Conservation (phyloP, 345 rosid genomes). For the Melastoma malabathricum region DNA sequence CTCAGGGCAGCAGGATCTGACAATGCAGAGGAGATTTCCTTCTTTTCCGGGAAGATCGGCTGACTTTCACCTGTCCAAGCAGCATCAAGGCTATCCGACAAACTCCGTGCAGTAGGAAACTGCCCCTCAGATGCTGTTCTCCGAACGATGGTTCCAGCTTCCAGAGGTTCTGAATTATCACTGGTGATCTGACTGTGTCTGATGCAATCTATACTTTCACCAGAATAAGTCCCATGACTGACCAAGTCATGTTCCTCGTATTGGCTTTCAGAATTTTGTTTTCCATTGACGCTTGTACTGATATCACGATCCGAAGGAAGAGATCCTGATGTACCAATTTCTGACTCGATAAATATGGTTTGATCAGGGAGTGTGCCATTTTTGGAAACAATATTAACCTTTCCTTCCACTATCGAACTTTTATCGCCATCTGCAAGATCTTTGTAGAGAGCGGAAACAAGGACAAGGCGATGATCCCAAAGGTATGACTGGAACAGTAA, state of each 20-base stretch:
- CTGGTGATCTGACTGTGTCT: constrained; percentile 23
- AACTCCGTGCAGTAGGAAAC: constrained; percentile 31
- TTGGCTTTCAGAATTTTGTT: constrained; percentile 17
- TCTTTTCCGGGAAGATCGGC: constrained; percentile 18
- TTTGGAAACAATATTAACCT: constrained; percentile 24
- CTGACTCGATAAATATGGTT: constrained; percentile 14
- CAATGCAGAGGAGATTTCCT: constrained; percentile 17
- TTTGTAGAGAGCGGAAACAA: constrained; percentile 31
- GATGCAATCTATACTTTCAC: constrained; percentile 17
- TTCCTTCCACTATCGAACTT: constrained; percentile 20
- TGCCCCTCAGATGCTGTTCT: constrained; percentile 63
- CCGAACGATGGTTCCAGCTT: constrained; percentile 26
- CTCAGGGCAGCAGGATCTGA: constrained; percentile 42
- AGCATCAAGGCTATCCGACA: constrained; percentile 86
- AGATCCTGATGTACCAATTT: constrained; percentile 15
- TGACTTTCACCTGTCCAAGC: constrained; percentile 78
- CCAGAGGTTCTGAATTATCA: constrained; percentile 26
- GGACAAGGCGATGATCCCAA: constrained; percentile 83
- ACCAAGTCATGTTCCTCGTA: constrained; percentile 10
- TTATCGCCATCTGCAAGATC: constrained; percentile 21
- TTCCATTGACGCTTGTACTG: constrained; percentile 20
- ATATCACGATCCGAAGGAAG: constrained; percentile 25
- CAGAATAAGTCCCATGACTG: too few species aligned
- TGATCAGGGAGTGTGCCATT: constrained; percentile 28
- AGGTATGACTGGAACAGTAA: constrained; percentile 70